Base-by-base conservation (phyloP, 805 yeast genomes). In the Scheffersomyces ergatensis region DNA sequence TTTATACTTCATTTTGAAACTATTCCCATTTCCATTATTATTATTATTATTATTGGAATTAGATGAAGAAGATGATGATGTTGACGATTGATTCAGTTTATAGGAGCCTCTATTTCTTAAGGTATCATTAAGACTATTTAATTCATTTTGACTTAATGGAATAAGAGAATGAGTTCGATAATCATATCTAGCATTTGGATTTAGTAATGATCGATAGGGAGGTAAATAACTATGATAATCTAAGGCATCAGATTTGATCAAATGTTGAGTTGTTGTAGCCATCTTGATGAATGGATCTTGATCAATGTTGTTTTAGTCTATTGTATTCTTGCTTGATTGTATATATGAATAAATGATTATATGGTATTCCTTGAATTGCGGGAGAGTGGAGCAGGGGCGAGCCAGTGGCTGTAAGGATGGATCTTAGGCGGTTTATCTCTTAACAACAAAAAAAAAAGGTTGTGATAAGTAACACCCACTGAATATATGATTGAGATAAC, bases 161-260 rank as follows among this genome's bases (percentile, higher is more conserved):
- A 68, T 55, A 15, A 73, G 62, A 33, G 64, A 54, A 46, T 72
- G 80, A 4, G 74, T 67, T 37, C 62, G 58, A 54, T 78, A 78
- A 51, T 78, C 83, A 51, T 76, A 78, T 16, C 68, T 60, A 9
- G 71, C 70, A 37, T 59, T 62, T 1, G 82, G 82, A 32, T 66
- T 69, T 20, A 78, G 55, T 20, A 78, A 61, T 4, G 81, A 76
- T 33, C 82, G 62, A 53, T 78, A 78, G 2, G 82, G 76, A 6
- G 80, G 80, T 19, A 76, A 58, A 50, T 69, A 65, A 16, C 53
- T 17, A 50, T 50, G 54, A 49, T 55, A 47, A 37, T 62, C 66
- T 17, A 52, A 34, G 5, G 39, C 14, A n/a, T 44, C 44, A 19
- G 42, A 26, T 26, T 18, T 32, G 18, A 37, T 29, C 32, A 29